phyloP scores from a whole-genome alignment of 108 stramenopile genomes.

The Asterionellopsis glacialis region DNA sequence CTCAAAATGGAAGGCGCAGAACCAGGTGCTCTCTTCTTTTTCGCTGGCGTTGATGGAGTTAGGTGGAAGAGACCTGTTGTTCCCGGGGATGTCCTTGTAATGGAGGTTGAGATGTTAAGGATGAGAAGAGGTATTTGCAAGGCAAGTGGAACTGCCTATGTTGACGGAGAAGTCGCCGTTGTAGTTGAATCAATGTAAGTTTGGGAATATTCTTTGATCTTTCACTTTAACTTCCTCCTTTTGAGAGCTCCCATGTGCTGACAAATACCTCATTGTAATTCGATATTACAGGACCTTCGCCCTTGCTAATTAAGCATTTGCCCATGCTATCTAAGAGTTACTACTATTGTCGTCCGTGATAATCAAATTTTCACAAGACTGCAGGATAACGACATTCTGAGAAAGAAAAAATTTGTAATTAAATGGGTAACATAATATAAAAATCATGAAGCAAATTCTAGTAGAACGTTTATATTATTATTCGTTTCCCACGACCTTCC shows the following conservation, averaged over 20 bases:
- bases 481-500: background rate
- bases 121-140: constrained; percentile 84
- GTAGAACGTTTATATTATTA: background rate
- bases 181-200: constrained; percentile 73
- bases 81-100: constrained; percentile 92
- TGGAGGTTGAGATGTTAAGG: constrained; percentile 93
- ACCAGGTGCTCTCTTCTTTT: constrained; percentile 92
- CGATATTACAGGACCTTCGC: constrained; percentile 37
- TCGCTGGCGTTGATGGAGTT: constrained; percentile 95
- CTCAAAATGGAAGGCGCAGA: constrained; percentile 82
- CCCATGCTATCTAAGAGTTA: background rate
- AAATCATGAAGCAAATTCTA: background rate
- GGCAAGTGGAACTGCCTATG: constrained; percentile 81
- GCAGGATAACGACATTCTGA: too few species aligned
- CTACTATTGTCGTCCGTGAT: too few species aligned
- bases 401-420: too few species aligned
- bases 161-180: constrained; percentile 80
- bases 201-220: too few species aligned
- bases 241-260: too few species aligned
- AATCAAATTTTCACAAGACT: too few species aligned
- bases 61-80: constrained; percentile 98
- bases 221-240: too few species aligned
- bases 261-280: too few species aligned
- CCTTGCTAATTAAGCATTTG: constrained; percentile 42
- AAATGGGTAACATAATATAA: background rate